These are phyloP conservation scores for Aspergillus viridinutans DNA, from an alignment of 2,329 filamentous ascomycete species.

Conservation along the genomic window DNA sequence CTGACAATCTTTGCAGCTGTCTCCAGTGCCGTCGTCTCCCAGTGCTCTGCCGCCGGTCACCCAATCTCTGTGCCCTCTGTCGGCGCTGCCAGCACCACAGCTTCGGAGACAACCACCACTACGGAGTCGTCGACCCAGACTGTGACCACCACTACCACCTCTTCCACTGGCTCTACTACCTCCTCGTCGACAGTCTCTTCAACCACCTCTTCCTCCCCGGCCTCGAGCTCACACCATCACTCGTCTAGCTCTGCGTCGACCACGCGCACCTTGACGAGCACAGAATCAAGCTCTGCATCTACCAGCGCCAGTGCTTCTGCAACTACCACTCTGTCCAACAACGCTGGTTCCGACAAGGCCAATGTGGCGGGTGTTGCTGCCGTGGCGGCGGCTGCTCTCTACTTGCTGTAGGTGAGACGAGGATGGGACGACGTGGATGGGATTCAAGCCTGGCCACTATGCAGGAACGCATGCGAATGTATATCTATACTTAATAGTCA, in stretches of 20 bases:
- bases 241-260: not conserved
- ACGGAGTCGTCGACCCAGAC: not conserved
- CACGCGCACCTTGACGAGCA: not conserved
- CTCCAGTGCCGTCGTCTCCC: conserved; percentile 30
- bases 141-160: conserved; percentile 8
- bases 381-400: conserved; percentile 22
- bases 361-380: conserved; percentile 24
- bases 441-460: not conserved
- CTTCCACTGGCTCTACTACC: not conserved
- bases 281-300: not conserved
- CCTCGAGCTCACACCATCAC: not conserved
- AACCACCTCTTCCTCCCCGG: not conserved
- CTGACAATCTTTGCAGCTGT: conserved; percentile 24
- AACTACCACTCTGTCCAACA: conserved; percentile 2
- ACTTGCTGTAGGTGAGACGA: conserved; percentile 18
- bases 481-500: not conserved
- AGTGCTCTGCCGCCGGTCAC: conserved; percentile 34
- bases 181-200: not conserved
- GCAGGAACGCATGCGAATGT: not conserved
- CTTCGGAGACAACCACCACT: not conserved
- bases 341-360: conserved; percentile 15
- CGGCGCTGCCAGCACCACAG: conserved; percentile 4
- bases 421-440: not conserved
- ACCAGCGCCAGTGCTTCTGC: not conserved
- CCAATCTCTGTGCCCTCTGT: conserved; percentile 36